phyloP scores from a whole-genome alignment of 768 basidiomycete genomes.

The Pulveroboletus sp. region DNA sequence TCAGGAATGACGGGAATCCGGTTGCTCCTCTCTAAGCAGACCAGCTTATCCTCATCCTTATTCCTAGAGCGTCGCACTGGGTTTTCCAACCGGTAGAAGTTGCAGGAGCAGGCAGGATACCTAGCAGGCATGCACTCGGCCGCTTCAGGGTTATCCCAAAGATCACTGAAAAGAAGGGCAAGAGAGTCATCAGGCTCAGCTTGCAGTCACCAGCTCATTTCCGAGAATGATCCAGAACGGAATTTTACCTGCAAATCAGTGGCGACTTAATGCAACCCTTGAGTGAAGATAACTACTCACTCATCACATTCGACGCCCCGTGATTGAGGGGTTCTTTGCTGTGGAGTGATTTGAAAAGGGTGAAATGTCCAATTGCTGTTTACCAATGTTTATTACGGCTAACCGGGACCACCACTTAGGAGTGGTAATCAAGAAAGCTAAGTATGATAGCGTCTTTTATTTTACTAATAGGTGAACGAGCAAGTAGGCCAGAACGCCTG shows the following conservation, averaged over 20 bases:
- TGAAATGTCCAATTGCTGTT: no score
- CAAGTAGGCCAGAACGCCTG: no score
- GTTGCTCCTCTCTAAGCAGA: background rate
- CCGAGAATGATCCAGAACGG: background rate
- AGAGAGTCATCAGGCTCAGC: background rate
- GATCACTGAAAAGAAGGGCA: background rate
- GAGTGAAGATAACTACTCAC: background rate
- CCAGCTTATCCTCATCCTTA: background rate
- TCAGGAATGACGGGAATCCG: background rate
- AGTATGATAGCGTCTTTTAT: no score
- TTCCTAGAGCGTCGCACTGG: background rate
- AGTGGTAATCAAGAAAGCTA: no score
- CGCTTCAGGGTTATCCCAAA: background rate
- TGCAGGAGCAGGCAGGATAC: no score
- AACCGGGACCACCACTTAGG: no score
- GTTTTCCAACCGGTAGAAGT: background rate
- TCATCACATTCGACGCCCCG: background rate
- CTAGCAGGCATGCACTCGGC: background rate
- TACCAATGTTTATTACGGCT: no score
- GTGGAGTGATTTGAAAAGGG: no score
- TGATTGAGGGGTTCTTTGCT: no score
- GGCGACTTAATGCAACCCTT: background rate
- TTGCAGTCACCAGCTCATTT: background rate
- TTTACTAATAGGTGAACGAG: no score
- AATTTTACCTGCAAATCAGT: background rate